Base-by-base conservation (phyloP, 352 stramenopile genomes). In the Phytophthora aleatoria region DNA sequence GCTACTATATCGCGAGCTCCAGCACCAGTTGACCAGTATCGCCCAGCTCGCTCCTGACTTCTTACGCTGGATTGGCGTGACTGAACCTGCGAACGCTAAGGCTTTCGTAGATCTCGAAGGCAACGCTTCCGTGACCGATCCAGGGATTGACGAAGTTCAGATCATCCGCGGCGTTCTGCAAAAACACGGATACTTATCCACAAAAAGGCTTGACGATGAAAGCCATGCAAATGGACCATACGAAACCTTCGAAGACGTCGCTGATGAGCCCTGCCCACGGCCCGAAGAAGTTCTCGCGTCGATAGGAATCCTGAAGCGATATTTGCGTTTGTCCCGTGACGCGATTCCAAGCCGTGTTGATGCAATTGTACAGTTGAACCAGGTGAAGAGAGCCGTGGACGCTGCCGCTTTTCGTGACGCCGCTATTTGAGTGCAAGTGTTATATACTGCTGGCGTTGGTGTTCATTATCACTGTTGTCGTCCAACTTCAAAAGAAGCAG, bases 111-210 rank as follows among this genome's bases (percentile, higher is more conserved):
- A 95, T 49, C 68, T 92, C 35, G 84, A 95, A 56, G 86, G 79
- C 36, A 91, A 90, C 44, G 79, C 81, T n/a, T 82, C 77, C 3
- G 86, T 92, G 56, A 91, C 79, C 0, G 86, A 95, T 48, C 70
- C 83, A 39, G 84, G 83, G 41, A 86, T 95, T 43, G 86, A 95
- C 55, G 86, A 95, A 52, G 74, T 87, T 20, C 84, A 92, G 64
- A 92, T 95, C 57, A 92, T 95, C 47, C 84, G 83, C 41, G 84
- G 78, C 20, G 86, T 95, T 44, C 71, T 95, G 8, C 77, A 93
- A 58, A 95, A 92, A 57, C 85, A 93, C 57, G 86, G 83, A 24
- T 92, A 81, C 24, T 65, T 93, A 36, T 81, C 73, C 26, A 87
- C 85, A 11, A 88, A 85, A 56, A 77, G 74, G 35, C 68, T 92